Conservation (phyloP, 352 stramenopile species). For the Elongisporangium prolatum region DNA sequence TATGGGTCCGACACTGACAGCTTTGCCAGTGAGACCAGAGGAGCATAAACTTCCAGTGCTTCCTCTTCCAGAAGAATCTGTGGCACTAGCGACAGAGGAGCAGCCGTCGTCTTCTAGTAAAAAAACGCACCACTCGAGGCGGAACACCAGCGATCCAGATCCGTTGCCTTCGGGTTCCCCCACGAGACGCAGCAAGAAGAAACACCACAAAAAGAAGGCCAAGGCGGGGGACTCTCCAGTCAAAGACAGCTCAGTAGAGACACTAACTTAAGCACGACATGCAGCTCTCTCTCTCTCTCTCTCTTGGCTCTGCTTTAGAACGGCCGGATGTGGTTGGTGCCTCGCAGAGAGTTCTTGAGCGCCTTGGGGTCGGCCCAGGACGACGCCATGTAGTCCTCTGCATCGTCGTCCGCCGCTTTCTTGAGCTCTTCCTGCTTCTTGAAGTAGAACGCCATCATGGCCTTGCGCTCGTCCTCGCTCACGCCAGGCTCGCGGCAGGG, state of each 20-base stretch:
- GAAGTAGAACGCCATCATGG: constrained; percentile 97
- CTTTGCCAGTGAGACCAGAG: background rate
- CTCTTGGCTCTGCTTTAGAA: constrained; percentile 52
- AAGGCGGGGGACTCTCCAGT: background rate
- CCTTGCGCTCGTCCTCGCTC: constrained; percentile 94
- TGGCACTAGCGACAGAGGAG: background rate
- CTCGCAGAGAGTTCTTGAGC: constrained; percentile 91
- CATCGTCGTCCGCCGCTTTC: constrained; percentile 79
- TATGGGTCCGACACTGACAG: background rate
- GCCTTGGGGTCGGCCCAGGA: constrained; percentile 93
- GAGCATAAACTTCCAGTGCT: background rate
- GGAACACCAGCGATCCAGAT: background rate
- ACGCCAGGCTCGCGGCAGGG: constrained; percentile 80
- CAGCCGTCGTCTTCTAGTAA: background rate
- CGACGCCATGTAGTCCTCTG: constrained; percentile 94
- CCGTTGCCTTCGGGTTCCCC: background rate
- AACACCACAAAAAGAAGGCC: background rate
- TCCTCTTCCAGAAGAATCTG: background rate
- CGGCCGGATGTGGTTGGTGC: constrained; percentile 80
- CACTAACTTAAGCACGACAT: background rate
- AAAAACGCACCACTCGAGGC: background rate
- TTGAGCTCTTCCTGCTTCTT: constrained; percentile 90
- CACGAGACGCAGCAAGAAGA: background rate
- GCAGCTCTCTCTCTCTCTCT: background rate
- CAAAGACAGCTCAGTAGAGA: background rate